Evolutionary conservation across 129 eudicot genomes (phyloP), one percentile per base, ranked within the genome.

Genomic region (Kitagawia praeruptora): DNA sequence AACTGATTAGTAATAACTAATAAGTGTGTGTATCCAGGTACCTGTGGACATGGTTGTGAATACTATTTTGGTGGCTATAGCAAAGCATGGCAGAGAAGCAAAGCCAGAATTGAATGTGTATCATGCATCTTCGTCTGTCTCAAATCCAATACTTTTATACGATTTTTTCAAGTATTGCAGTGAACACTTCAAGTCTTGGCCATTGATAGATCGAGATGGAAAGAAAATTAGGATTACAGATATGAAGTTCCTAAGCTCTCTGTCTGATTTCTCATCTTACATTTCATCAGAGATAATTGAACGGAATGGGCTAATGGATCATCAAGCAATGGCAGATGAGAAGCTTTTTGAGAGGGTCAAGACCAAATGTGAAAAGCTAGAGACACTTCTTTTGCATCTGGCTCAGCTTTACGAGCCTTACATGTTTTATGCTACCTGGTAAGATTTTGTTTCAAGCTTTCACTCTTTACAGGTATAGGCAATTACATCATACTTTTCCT

Each of bases 31-130:
- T 23, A 58, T 40, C 38, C 37, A 85, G 91, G 61, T 87, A 39
- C 94, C 91, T 4, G 91, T 81, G 6, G 93, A 89, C 34, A 83
- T 89, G 82, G 93, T 87, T 49, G 79, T 85, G 12, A 87, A 85
- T 76, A 80, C 87, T 16, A 80, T 81, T 69, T 40, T 89, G 42
- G 84, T 78, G 12, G 85, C 87, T 5, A 84, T 83, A 28, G 89
- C 78, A 14, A 87, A 78, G 73, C 93, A 87, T 73, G 81, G 82
- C 11, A 63, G 10, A 18, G 45, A 73, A 13, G 64, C 76, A 12
- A 70, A 75, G 49, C 75, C 86, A 0, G 79, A 37, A 47, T 0
- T 82, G 12, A 83, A 77, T 58, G 85, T 89, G 31, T 87, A 89
- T 61, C 88, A 89, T 70, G 85, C 81, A 2, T 78, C 85, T 25